Evolutionary conservation across 768 basidiomycete species (phyloP), one percentile per base, ranked within the genome.

Genomic region (Cystobasidium onofrii): DNA sequence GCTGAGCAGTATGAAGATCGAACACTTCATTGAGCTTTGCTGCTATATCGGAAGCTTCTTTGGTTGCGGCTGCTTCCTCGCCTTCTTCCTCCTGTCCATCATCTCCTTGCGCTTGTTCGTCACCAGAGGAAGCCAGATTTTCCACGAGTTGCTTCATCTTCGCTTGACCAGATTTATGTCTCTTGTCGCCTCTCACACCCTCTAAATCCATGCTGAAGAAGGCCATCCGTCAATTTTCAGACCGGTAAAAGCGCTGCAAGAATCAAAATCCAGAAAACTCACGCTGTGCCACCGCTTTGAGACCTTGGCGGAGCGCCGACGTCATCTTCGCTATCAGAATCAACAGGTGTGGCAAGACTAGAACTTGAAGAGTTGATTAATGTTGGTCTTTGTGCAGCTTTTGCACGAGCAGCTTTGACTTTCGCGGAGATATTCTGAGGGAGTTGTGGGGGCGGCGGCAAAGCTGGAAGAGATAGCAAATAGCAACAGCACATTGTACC

Each of bases 401-500:
- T 54, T 15, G 27, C 66, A 6, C 18, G 70, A 17, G 36, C 25
- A 25, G 41, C 65, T 33, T 67, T 71, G 10, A 34, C 69, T n/a
- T 71, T 71, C 15, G 57, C 33, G 6, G 72, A 73, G 17, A 31
- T 46, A 33, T 73, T 73, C 15, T 44, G 64, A 10, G 72, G 29
- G 15, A 73, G 27, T 34, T 27, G 72, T 12, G 72, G 72, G 25
- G 72, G 64, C 27, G 33, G 34, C 15, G 73, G 73, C 27, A 74
- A 31, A 9, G 70, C 20, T 29, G 64, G 65, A 12, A 74, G 66
- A 4, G 70, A 72, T 1, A 74, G 50, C 4, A 74, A 44, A 54
- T 74, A 74, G 67, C 73, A 74, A 52, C 64, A 67, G 33, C 39
- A 39, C 73, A 74, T 74, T 4, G 73, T 74, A 1, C 73, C 73